Conservation (phyloP, 2,329 filamentous ascomycete species). For the Trichoderma afroharzianum region DNA sequence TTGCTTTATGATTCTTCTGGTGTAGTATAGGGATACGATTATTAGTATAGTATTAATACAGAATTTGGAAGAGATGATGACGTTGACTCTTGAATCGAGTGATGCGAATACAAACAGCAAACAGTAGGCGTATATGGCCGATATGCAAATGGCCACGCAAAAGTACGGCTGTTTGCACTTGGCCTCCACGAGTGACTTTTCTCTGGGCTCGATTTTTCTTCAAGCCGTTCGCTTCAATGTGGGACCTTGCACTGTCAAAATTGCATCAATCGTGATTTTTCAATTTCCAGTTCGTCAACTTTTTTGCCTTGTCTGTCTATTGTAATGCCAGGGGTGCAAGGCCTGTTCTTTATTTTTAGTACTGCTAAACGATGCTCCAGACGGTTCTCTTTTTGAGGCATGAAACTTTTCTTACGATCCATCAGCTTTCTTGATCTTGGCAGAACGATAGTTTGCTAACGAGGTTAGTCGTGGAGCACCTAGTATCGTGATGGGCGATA, state of each 20-base stretch:
- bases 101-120: not conserved
- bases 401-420: not conserved
- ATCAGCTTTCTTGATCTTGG: not conserved
- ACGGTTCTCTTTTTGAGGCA: not conserved
- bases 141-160: not conserved
- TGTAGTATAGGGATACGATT: not conserved
- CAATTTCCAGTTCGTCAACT: not conserved
- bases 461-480: not conserved
- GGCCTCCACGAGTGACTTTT: not conserved
- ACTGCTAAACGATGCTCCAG: not conserved
- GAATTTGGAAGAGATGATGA: not conserved
- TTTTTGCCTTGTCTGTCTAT: not conserved
- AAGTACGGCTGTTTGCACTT: not conserved
- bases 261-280: not conserved
- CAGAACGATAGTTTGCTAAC: not conserved
- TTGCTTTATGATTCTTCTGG: not conserved
- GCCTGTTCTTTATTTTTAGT: not conserved
- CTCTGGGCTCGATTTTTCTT: not conserved
- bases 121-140: not conserved
- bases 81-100: not conserved
- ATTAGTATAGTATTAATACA: slow-evolving; percentile 1
- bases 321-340: not conserved
- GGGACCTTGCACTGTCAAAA: not conserved
- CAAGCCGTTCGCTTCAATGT: not conserved
- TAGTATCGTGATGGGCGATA: no score